phyloP scores from a whole-genome alignment of 768 basidiomycete genomes.

The Leccinum ochraceum region DNA sequence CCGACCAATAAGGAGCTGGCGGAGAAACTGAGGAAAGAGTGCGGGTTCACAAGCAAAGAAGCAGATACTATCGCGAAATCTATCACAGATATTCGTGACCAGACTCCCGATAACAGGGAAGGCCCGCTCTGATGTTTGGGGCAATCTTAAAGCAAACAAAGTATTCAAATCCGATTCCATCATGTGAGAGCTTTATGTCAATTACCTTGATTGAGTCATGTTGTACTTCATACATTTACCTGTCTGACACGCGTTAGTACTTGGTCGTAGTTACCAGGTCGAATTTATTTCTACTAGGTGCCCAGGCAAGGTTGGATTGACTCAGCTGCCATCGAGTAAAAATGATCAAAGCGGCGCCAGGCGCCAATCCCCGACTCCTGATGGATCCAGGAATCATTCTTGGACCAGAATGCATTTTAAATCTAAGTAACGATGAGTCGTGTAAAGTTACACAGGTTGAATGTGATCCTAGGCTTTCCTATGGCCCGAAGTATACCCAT shows the following conservation, averaged over 20 bases:
- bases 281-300: too few relatives aligned
- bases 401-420: too few relatives aligned
- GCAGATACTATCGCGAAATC: slow-evolving; percentile 19
- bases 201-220: neutral
- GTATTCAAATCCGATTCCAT: neutral
- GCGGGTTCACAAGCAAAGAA: slow-evolving; percentile 19
- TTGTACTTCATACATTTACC: neutral
- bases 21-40: slow-evolving; percentile 15
- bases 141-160: neutral
- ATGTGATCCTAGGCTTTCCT: too few relatives aligned
- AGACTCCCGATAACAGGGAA: slow-evolving; percentile 1
- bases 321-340: too few relatives aligned
- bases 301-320: too few relatives aligned
- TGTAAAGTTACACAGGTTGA: too few relatives aligned
- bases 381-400: too few relatives aligned
- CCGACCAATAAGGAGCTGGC: slow-evolving; percentile 12
- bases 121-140: neutral
- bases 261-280: neutral
- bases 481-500: too few relatives aligned
- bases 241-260: neutral
- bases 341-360: too few relatives aligned
- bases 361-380: too few relatives aligned
- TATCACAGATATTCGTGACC: slow-evolving; percentile 15
- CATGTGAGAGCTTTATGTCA: neutral
- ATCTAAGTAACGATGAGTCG: too few relatives aligned